phyloP scores from a whole-genome alignment of 148 eudicot genomes.

The Vaccinium darrowii region DNA sequence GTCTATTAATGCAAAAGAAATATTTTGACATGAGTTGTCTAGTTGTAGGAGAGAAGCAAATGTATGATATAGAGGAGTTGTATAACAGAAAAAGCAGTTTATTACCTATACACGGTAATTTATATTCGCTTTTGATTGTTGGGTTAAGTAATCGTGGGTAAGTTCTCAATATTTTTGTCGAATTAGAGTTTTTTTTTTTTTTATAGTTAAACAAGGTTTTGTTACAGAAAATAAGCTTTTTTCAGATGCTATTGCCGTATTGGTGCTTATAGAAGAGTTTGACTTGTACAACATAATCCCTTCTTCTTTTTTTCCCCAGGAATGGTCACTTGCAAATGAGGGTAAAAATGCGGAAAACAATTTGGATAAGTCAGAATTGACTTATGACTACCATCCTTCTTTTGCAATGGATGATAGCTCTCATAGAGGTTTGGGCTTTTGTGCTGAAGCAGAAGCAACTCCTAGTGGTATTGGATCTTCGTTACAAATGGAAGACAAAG shows the following conservation, averaged over 20 bases:
- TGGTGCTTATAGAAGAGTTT: not conserved
- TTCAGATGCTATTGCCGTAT: not conserved
- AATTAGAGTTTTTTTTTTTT: not conserved
- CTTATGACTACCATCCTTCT: constrained; percentile 48
- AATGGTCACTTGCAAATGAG: constrained; percentile 22
- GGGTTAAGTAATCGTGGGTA: not conserved
- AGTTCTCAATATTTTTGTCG: not conserved
- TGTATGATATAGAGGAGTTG: not conserved
- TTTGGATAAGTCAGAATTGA: constrained; percentile 38
- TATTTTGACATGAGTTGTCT: not conserved
- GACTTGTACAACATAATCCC: not conserved
- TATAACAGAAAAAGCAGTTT: not conserved
- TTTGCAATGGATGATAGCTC: constrained; percentile 61
- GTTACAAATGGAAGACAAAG: constrained; percentile 31
- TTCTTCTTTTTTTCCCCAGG: constrained; percentile 36
- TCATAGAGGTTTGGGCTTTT: constrained; percentile 81
- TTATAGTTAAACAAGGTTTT: not conserved
- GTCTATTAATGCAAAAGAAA: not conserved
- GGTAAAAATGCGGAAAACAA: constrained; percentile 24
- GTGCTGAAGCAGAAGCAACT: constrained; percentile 31
- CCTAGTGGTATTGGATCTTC: constrained; percentile 25
- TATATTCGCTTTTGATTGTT: not conserved
- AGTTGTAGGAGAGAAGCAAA: not conserved
- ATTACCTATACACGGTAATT: not conserved
- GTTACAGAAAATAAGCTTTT: not conserved